These are phyloP conservation scores for Dryas drummondii DNA, from an alignment of 306 rosid genomes.

Conservation along the genomic window DNA sequence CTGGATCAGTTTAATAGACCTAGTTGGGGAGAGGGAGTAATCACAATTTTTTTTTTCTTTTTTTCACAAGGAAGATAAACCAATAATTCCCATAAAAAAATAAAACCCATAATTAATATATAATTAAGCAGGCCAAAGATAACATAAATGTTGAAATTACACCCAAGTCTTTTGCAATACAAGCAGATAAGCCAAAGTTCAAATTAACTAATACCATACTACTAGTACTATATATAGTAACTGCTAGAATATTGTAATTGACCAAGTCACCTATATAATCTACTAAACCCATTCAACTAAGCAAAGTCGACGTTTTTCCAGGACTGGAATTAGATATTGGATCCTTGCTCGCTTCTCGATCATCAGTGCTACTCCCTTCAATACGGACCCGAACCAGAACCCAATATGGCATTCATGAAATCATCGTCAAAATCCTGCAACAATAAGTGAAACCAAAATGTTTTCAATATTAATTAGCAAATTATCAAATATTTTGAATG, in stretches of 20 bases:
- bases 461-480: neutral
- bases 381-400: neutral
- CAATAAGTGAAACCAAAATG: constrained; percentile 5
- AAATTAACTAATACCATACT: neutral
- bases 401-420: constrained; percentile 16
- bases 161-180: neutral
- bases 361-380: neutral
- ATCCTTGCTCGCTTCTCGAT: neutral
- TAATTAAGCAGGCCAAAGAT: too few relatives aligned
- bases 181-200: neutral
- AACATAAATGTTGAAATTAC: neutral
- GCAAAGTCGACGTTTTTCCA: neutral
- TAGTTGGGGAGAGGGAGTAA: too few relatives aligned
- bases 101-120: too few relatives aligned
- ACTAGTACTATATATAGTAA: neutral
- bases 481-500: neutral
- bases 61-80: too few relatives aligned
- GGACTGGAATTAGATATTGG: neutral
- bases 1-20: too few relatives aligned
- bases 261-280: neutral
- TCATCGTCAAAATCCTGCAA: constrained; percentile 32
- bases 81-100: too few relatives aligned
- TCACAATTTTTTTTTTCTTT: too few relatives aligned
- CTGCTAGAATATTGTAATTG: constrained; percentile 1
- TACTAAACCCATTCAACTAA: neutral